Base-by-base conservation (phyloP, 208 protist species). In the Herpetomonas samuelpessoai region DNA sequence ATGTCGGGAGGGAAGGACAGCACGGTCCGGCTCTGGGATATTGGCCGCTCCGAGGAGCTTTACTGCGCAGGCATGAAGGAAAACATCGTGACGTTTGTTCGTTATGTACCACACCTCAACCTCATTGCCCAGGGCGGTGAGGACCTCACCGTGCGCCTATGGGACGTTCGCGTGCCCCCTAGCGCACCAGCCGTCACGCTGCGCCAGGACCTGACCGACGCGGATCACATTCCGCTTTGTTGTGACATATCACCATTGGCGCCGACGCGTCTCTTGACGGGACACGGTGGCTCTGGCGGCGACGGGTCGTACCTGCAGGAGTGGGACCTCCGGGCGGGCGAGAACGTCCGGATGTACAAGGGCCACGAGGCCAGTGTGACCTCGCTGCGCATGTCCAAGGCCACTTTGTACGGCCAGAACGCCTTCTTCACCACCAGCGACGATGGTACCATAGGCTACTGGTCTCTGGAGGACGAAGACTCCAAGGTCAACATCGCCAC, bases 1-100 rank as follows among this genome's bases (percentile, higher is more conserved):
- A 75, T 89, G 54, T 91, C 79, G 0, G 83, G 81, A n/a, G 84
- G 81, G 75, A 79, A 72, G 31, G 83, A 90, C 64, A 93, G 88
- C 71, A 91, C 81, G 14, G 79, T 91, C 44, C 79, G 83, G 0
- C 58, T 90, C 25, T 91, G 86, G 83, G 76, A 91, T 61, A 60
- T 90, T 3, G 57, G 66, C n/a, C 47, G 38, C n/a, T 26, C 58
- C 14, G 61, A 68, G 59, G 79, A 93, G 56, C 46, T 93, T 6
- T 81, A 73, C 49, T 81, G 77, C 49, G 74, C 74, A 19, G 83
- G 87, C 61, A 59, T 91, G 3, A 87, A 88, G 63, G 67, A 85
- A 30, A 91, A 93, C 60, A 56, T 90, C 44, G 81, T 93, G 7
- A 80, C 81, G 45, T 86, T 88, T 71, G 75, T 89, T 1, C 67